Percentiles rank a stretch among this genome's conserved stretches.
phyloP scores from a whole-genome alignment of 1,139 yeast species.

The Kodamaea suecica region DNA sequence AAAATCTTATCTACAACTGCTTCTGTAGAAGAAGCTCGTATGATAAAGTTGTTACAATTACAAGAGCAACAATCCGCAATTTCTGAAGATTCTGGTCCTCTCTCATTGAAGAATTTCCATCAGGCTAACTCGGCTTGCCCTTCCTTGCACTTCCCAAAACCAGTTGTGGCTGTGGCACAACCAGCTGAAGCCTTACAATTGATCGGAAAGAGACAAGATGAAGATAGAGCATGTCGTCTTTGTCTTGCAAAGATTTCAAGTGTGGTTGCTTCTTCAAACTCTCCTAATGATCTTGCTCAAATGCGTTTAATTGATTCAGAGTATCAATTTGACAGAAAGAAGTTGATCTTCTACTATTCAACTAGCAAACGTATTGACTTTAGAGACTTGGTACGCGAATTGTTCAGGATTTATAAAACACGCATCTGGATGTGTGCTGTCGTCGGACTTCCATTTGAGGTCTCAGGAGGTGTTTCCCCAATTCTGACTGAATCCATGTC shows the following conservation, averaged over 20 bases:
- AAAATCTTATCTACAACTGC: slow-evolving; percentile 66
- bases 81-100: slow-evolving; percentile 17
- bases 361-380: slow-evolving; percentile 24
- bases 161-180: slow-evolving; percentile 67
- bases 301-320: slow-evolving; percentile 26
- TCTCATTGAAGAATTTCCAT: slow-evolving; percentile 21
- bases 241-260: slow-evolving; percentile 58
- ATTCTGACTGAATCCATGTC: slow-evolving; percentile 4
- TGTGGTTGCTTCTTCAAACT: slow-evolving; percentile 10
- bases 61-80: slow-evolving; percentile 59
- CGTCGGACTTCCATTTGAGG: slow-evolving; percentile 19
- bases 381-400: slow-evolving; percentile 26
- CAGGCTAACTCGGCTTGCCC: slow-evolving; percentile 31
- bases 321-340: slow-evolving; percentile 27
- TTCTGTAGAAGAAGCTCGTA: slow-evolving; percentile 60
- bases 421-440: slow-evolving; percentile 31
- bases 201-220: slow-evolving; percentile 60
- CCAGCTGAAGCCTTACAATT: slow-evolving; percentile 60
- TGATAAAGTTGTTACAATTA: slow-evolving; percentile 51
- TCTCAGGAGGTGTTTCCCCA: slow-evolving; percentile 4
- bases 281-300: slow-evolving; percentile 17
- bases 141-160: slow-evolving; percentile 62
- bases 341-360: slow-evolving; percentile 26
- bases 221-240: slow-evolving; percentile 65
- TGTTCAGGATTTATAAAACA: slow-evolving; percentile 26